Percentiles rank a stretch among this genome's conserved stretches.
phyloP scores from a whole-genome alignment of 2,329 filamentous ascomycete species.

The Furcasterigmium sp. region DNA sequence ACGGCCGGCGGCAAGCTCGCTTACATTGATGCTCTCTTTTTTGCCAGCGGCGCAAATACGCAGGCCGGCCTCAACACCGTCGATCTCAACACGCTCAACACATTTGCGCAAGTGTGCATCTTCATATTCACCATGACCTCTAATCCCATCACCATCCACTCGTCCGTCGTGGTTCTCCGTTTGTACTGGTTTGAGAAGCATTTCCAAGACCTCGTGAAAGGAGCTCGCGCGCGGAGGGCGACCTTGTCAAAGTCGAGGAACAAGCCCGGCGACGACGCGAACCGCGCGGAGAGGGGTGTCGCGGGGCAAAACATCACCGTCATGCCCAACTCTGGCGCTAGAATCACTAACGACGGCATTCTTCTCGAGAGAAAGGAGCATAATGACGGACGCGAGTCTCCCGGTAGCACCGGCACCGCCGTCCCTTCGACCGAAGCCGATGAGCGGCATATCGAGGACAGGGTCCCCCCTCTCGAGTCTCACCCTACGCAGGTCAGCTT shows the following conservation, averaged over 20 bases:
- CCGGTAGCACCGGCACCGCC: constrained; percentile 11
- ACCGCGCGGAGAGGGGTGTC: constrained; percentile 56
- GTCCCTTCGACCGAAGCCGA: constrained; percentile 1
- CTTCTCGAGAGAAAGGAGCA: constrained; percentile 37
- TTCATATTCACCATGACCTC: constrained; percentile 67
- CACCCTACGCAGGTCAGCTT: constrained; percentile 51
- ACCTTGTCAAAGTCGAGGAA: constrained; percentile 60
- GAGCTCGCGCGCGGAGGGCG: constrained; percentile 62
- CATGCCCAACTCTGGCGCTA: constrained; percentile 52
- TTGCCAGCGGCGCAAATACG: constrained; percentile 78
- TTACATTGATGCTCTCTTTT: constrained; percentile 88
- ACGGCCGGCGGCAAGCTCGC: constrained; percentile 49
- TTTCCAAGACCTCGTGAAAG: constrained; percentile 77
- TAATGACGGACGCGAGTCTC: constrained; percentile 15
- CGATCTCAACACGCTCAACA: constrained; percentile 61
- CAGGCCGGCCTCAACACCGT: constrained; percentile 89
- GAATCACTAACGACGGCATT: constrained; percentile 58
- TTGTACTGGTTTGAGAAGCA: constrained; percentile 98
- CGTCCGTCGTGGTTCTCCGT: constrained; percentile 83
- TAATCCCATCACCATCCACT: constrained; percentile 80
- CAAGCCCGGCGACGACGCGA: constrained; percentile 36
- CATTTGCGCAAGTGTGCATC: constrained; percentile 69
- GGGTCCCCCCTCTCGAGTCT: constrained; percentile 1
- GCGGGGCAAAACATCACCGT: constrained; percentile 62
- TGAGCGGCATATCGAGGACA: not conserved